These are phyloP conservation scores for Inga laurina DNA, from an alignment of 306 rosid genomes.

Conservation along the genomic window DNA sequence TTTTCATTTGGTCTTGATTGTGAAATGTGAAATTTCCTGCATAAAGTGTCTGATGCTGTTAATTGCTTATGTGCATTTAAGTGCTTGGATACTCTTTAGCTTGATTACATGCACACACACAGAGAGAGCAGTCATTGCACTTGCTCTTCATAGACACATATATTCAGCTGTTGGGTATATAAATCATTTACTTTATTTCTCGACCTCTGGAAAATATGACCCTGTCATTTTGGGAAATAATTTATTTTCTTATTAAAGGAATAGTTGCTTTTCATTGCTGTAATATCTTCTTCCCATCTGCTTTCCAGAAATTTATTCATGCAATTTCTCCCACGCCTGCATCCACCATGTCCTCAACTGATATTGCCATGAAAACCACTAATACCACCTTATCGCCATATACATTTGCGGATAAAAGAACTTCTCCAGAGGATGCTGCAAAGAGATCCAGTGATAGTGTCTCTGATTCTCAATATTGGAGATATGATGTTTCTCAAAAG, in stretches of 20 bases:
- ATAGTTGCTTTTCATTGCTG: conserved; percentile 28
- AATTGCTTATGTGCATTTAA: neutral
- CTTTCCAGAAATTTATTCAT: conserved; percentile 91
- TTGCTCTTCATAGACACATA: neutral
- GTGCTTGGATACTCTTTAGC: neutral
- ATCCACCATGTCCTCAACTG: conserved; percentile 77
- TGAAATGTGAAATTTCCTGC: conserved; percentile 16
- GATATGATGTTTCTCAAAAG: conserved; percentile 88
- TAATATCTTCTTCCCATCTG: conserved; percentile 30
- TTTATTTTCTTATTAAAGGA: conserved; percentile 11
- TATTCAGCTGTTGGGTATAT: neutral
- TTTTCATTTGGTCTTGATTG: conserved; percentile 14
- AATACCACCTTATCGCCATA: conserved; percentile 83
- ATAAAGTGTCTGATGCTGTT: neutral
- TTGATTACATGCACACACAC: no score
- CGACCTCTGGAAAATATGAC: neutral
- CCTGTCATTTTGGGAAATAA: conserved; percentile 11
- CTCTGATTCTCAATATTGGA: conserved; percentile 90
- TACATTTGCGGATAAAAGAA: conserved; percentile 39
- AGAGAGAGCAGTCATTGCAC: neutral
- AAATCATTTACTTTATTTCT: neutral
- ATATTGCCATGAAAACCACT: conserved; percentile 67
- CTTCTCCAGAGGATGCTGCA: conserved; percentile 46
- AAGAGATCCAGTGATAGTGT: conserved; percentile 62
- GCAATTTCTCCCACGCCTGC: conserved; percentile 96